Conservation (phyloP, 1,284 basidiomycete genomes). For the Ceratobasidium sp. region DNA sequence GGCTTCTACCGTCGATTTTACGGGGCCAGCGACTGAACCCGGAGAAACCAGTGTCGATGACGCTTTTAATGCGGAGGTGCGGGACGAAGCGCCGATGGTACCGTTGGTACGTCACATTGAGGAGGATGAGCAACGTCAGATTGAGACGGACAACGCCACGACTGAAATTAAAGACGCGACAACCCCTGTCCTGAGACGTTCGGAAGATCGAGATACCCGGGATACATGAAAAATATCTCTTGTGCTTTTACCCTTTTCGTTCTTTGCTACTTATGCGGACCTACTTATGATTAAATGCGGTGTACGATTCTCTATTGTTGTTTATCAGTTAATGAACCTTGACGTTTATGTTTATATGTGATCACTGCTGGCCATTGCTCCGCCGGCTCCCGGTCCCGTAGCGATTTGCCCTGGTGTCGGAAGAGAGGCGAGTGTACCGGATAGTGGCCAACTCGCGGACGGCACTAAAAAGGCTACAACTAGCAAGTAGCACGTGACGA, state of each 20-base stretch:
- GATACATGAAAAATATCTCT: constrained; percentile 1
- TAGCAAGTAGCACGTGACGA: constrained; percentile 11
- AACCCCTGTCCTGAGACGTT: background rate
- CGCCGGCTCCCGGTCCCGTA: background rate
- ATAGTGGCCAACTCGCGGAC: background rate
- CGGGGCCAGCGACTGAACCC: background rate
- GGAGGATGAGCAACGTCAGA: background rate
- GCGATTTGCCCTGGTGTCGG: background rate
- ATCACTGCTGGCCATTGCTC: background rate
- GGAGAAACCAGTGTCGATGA: background rate
- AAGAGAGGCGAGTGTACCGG: background rate
- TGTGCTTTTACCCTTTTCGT: constrained; percentile 6
- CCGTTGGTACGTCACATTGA: too few species aligned
- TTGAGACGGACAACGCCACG: constrained; percentile 1
- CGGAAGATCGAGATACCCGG: background rate
- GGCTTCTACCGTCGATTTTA: background rate
- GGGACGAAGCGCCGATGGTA: constrained; percentile 62
- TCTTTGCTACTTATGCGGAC: background rate
- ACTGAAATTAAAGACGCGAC: background rate
- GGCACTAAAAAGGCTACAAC: background rate
- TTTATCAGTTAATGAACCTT: constrained; percentile 24
- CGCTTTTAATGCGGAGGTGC: constrained; percentile 23
- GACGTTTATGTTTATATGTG: constrained; percentile 27
- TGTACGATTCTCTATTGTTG: constrained; percentile 31
- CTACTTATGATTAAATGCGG: constrained; percentile 7